Conservation (phyloP, 805 yeast species). For the Zygosaccharomyces rouxii region DNA sequence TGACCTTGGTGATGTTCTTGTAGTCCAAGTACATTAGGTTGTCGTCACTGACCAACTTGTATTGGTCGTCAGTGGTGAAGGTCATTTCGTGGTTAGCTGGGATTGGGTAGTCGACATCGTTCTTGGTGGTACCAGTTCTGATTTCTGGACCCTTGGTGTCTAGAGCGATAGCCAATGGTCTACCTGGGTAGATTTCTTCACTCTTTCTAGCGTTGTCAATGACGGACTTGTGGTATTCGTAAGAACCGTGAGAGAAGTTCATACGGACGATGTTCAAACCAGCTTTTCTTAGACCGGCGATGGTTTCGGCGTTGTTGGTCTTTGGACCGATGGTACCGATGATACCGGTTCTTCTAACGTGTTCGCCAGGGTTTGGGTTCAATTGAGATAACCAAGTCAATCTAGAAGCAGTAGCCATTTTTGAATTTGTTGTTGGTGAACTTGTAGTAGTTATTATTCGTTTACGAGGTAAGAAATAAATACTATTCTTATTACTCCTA, state of each 20-base stretch:
- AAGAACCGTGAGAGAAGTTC: slow-evolving; percentile 98
- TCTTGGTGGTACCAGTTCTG: slow-evolving; percentile 93
- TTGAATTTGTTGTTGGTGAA: slow-evolving; percentile 1
- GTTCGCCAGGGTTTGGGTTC: slow-evolving; percentile 73
- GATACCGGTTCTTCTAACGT: slow-evolving; percentile 89
- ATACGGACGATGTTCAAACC: slow-evolving; percentile 97
- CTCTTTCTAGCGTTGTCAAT: slow-evolving; percentile 95
- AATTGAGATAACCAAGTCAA: slow-evolving; percentile 81
- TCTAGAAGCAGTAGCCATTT: slow-evolving; percentile 43
- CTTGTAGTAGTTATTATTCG: background rate
- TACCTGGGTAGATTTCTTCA: slow-evolving; percentile 83
- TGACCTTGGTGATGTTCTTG: slow-evolving; percentile 93
- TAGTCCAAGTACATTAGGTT: slow-evolving; percentile 86
- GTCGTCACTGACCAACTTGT: slow-evolving; percentile 68
- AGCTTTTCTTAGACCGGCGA: slow-evolving; percentile 88
- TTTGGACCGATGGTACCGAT: slow-evolving; percentile 99
- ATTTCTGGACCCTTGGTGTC: slow-evolving; percentile 99
- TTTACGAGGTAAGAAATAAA: background rate
- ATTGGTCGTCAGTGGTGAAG: slow-evolving; percentile 86
- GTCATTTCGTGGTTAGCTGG: slow-evolving; percentile 83
- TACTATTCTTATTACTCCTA: background rate
- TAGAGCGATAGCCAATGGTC: slow-evolving; percentile 96
- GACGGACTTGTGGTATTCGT: slow-evolving; percentile 96
- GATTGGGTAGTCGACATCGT: slow-evolving; percentile 77
- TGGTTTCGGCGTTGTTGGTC: slow-evolving; percentile 82